Evolutionary conservation across 306 rosid genomes (phyloP).

Genomic region (Prunus davidiana): DNA sequence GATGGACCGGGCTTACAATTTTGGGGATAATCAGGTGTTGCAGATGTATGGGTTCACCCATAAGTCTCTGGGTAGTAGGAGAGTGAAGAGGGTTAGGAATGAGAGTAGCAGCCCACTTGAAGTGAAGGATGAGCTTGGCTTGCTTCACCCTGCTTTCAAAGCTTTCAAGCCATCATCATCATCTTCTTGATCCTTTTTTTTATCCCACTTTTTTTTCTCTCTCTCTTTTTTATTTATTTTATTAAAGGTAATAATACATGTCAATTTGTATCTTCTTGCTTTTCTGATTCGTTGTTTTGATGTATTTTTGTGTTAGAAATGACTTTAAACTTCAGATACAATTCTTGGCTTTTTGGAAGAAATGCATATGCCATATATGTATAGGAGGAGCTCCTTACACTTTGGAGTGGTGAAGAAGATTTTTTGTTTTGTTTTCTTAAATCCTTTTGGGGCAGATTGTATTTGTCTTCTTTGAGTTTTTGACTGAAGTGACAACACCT

Average conservation of each 20-base stretch:
- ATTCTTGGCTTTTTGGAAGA: not conserved
- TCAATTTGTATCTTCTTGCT: constrained; percentile 1
- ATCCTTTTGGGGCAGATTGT: too few species aligned
- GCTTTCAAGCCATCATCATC: constrained; percentile 48
- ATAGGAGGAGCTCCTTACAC: too few species aligned
- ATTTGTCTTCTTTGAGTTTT: too few species aligned
- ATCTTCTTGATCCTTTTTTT: not conserved
- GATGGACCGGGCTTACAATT: constrained; percentile 85
- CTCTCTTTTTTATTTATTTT: not conserved
- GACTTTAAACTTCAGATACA: not conserved
- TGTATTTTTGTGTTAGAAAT: not conserved
- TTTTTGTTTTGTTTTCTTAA: too few species aligned
- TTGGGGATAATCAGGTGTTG: constrained; percentile 83
- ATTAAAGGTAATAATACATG: constrained; percentile 6
- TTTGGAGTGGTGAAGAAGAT: too few species aligned
- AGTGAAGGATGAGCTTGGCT: constrained; percentile 66
- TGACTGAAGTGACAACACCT: too few species aligned
- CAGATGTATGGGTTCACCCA: constrained; percentile 84
- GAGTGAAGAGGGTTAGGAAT: constrained; percentile 67
- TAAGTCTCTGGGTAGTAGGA: constrained; percentile 54
- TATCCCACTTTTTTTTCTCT: not conserved
- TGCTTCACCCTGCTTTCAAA: constrained; percentile 77
- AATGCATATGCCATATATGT: not conserved
- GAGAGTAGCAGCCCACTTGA: constrained; percentile 68
- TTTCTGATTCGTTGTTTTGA: not conserved